These are phyloP conservation scores for Coprinopsis strossmayeri DNA, from an alignment of 768 basidiomycete species.

Conservation along the genomic window DNA sequence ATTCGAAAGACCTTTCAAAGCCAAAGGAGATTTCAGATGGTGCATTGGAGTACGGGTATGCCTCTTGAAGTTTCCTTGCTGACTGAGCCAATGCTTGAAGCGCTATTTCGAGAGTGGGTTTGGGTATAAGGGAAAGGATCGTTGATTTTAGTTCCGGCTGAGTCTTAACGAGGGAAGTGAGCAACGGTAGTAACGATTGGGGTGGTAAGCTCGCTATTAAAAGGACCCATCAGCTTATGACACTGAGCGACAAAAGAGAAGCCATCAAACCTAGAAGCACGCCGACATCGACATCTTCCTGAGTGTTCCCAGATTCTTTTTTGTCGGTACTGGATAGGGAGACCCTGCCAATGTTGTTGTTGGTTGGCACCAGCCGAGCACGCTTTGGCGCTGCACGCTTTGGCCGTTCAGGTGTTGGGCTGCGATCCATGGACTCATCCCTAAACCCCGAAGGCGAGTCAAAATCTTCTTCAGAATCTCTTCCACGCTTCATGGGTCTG, in stretches of 20 bases:
- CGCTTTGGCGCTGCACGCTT: constrained; percentile 69
- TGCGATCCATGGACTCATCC: constrained; percentile 79
- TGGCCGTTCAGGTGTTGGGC: constrained; percentile 75
- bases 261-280: constrained; percentile 61
- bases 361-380: constrained; percentile 37
- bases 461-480: constrained; percentile 57
- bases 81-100: constrained; percentile 61
- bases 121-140: constrained; percentile 73
- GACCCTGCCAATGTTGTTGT: constrained; percentile 29
- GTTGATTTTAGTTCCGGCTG: constrained; percentile 69
- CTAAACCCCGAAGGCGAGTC: constrained; percentile 32
- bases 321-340: constrained; percentile 41
- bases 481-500: constrained; percentile 41
- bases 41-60: constrained; percentile 72
- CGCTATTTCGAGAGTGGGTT: constrained; percentile 76
- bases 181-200: constrained; percentile 67
- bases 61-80: constrained; percentile 69
- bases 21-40: constrained; percentile 26
- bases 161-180: constrained; percentile 58
- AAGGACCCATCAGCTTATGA: background rate
- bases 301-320: constrained; percentile 30
- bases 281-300: constrained; percentile 72
- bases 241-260: constrained; percentile 7
- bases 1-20: constrained; percentile 28
- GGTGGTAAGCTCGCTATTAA: constrained; percentile 67